Conservation (phyloP, 352 stramenopile genomes). For the Pythium dissotocum region DNA sequence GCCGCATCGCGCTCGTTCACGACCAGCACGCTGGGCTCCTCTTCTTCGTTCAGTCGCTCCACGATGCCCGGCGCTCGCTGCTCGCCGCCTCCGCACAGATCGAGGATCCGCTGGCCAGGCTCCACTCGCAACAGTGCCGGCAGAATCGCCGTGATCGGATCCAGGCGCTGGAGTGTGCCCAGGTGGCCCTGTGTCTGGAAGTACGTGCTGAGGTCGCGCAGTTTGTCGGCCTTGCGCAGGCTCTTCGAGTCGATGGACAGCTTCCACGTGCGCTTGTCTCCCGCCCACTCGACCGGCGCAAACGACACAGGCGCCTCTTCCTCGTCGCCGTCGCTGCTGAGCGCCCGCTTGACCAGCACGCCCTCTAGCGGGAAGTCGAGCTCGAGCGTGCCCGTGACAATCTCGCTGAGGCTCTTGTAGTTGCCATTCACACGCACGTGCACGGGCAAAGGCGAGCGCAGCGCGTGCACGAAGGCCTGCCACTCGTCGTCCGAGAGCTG, state of each 20-base stretch:
- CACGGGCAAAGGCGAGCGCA: slow-evolving; percentile 77
- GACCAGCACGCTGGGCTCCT: slow-evolving; percentile 40
- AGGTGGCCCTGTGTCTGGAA: slow-evolving; percentile 88
- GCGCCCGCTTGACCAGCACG: slow-evolving; percentile 52
- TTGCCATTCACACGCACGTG: slow-evolving; percentile 89
- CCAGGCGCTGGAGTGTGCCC: slow-evolving; percentile 92
- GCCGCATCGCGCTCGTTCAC: slow-evolving; percentile 74
- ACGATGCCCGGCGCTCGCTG: slow-evolving; percentile 61
- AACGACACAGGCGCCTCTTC: slow-evolving; percentile 59
- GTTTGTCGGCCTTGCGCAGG: slow-evolving; percentile 84
- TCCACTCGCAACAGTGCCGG: slow-evolving; percentile 92
- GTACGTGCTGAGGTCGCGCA: slow-evolving; percentile 92
- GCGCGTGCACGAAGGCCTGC: slow-evolving; percentile 68
- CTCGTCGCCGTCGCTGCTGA: slow-evolving; percentile 35
- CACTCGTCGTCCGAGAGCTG: slow-evolving; percentile 73
- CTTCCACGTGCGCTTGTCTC: slow-evolving; percentile 76
- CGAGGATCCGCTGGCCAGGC: slow-evolving; percentile 73
- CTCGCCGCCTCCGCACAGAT: slow-evolving; percentile 72
- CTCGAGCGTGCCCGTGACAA: slow-evolving; percentile 71
- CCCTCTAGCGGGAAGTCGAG: slow-evolving; percentile 66
- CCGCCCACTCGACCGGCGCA: slow-evolving; percentile 64
- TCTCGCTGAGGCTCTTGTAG: slow-evolving; percentile 78
- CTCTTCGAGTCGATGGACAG: slow-evolving; percentile 71
- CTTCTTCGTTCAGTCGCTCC: slow-evolving; percentile 28
- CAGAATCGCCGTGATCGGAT: slow-evolving; percentile 95